Evolutionary conservation across 129 eudicot genomes (phyloP), one percentile per base, ranked within the genome.

Genomic region (Centaurea solstitialis): DNA sequence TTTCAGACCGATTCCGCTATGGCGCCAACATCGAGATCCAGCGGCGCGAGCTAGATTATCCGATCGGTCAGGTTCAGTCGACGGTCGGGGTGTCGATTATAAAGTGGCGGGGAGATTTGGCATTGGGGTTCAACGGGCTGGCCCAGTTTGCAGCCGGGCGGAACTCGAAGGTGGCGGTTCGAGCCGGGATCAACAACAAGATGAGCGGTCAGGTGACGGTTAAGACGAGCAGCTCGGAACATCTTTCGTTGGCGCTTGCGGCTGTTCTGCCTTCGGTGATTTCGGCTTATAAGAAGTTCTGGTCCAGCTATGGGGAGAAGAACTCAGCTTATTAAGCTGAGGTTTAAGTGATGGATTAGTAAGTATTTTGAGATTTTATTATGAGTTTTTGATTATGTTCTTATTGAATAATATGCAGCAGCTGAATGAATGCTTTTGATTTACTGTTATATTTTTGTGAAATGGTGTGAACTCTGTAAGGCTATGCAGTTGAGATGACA

Each of bases 181-280:
- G 96, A 28, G 97, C 94, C 0, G 93, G 92, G 9, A 85, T 96
- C 18, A 91, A 96, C 62, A 90, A 91, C 64, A 91, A 93, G 87
- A 80, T 85, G 67, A 96, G 97, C 7, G 99, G 99, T 21, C 98
- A 93, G 86, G 72, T 96, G n/a, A 87, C 90, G 7, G 95, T 96
- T 68, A 91, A 87, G 81, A 96, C 98, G 9, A 96, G 99, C 89
- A 96, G 97, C 79, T 93, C 99, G 1, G 99, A 96, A 3, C 90
- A 93, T 86, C 87, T 91, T 38, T 81, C 88, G n/a, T 92, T 96
- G 39, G 98, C 97, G 7, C 90, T 93, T 38, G 87, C 95, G 11
- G 97, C 91, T 9, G 78, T 96, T 62, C 66, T 96, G 47, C 98
- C 97, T 9, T 82, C 92, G 1, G 89, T 81, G 11, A 41, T 91